Base-by-base conservation (phyloP, 1,284 basidiomycete genomes). In the Athelia psychrophila region DNA sequence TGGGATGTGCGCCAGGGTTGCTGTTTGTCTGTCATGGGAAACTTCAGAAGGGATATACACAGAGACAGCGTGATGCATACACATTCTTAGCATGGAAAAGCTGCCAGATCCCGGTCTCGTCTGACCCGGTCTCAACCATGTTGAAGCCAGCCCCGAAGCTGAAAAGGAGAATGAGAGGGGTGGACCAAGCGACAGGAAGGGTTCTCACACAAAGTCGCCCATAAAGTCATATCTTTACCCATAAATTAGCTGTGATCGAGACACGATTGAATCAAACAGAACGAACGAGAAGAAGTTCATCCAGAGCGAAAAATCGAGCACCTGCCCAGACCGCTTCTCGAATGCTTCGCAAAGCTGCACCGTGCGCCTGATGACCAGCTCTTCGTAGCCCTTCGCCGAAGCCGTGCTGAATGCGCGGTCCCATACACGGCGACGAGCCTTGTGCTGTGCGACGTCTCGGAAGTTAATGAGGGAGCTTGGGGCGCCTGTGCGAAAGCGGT, bases 141-240 rank as follows among this genome's bases (percentile, higher is more conserved):
- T 25, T 19, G 25, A 48, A 48, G n/a, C 24, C 30, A 5, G 18
- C 23, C 8, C 47, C 47, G 30, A 48, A 48, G 5, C 4, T 33
- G 49, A 16, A 18, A 47, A 47, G 23, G 4, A 50, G 2, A 19
- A 32, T 24, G 25, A 30, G 19, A 65, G 12, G 15, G 42, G 19
- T 32, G 38, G n/a, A 46, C 33, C 18, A 25, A 52, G 15, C 15
- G 16, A 6, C 3, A 3, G 15, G 23, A 46, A 20, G 23, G 10
- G 10, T 10, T 64, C 67, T 60, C 60, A 78, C 77, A 67, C 74
- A 65, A 79, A 69, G 51, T 77, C 74, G 27, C 70, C 73, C 76
- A 79, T 78, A 51, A 78, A 72, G 56, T 78, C 77, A 50, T 72
- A 77, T 27, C 76, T 72, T 51, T 35, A 32, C 42, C 25, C 15